phyloP scores from a whole-genome alignment of 805 yeast genomes.

The Starmerella riodocensis region DNA sequence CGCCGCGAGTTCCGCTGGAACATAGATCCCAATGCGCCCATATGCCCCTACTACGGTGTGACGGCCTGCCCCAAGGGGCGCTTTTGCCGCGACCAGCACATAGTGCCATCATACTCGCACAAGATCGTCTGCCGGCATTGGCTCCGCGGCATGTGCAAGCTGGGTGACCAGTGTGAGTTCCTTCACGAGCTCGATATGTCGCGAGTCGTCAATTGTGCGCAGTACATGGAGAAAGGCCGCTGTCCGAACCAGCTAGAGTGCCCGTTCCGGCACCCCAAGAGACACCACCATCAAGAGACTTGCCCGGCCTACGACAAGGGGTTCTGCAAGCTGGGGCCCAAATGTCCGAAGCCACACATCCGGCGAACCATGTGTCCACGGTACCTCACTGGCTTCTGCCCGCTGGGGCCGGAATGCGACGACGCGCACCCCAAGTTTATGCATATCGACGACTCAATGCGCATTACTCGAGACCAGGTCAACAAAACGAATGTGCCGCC shows the following conservation, averaged over 20 bases:
- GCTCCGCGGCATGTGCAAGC: slow-evolving; percentile 93
- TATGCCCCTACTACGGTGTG: slow-evolving; percentile 59
- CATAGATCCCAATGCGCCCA: slow-evolving; percentile 77
- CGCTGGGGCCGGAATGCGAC: slow-evolving; percentile 68
- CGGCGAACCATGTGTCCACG: slow-evolving; percentile 62
- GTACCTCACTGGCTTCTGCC: slow-evolving; percentile 85
- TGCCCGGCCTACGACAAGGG: slow-evolving; percentile 77
- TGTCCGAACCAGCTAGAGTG: slow-evolving; percentile 94
- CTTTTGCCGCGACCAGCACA: slow-evolving; percentile 80
- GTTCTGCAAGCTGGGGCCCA: slow-evolving; percentile 84
- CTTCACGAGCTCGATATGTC: slow-evolving; percentile 86
- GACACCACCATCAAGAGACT: slow-evolving; percentile 49
- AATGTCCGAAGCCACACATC: slow-evolving; percentile 69
- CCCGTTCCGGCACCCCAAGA: slow-evolving; percentile 53
- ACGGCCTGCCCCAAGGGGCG: slow-evolving; percentile 75
- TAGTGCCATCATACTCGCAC: slow-evolving; percentile 48
- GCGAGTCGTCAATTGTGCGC: slow-evolving; percentile 93
- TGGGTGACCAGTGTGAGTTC: slow-evolving; percentile 92
- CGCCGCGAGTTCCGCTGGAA: slow-evolving; percentile 70
- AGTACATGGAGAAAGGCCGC: slow-evolving; percentile 51
- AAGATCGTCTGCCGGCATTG: slow-evolving; percentile 95
- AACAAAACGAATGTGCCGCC: neutral
- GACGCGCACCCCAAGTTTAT: slow-evolving; percentile 68
- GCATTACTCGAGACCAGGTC: slow-evolving; percentile 25
- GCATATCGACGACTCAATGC: slow-evolving; percentile 29